Evolutionary conservation across 2,329 filamentous ascomycete species (phyloP).

Genomic region (Apiospora koreana): DNA sequence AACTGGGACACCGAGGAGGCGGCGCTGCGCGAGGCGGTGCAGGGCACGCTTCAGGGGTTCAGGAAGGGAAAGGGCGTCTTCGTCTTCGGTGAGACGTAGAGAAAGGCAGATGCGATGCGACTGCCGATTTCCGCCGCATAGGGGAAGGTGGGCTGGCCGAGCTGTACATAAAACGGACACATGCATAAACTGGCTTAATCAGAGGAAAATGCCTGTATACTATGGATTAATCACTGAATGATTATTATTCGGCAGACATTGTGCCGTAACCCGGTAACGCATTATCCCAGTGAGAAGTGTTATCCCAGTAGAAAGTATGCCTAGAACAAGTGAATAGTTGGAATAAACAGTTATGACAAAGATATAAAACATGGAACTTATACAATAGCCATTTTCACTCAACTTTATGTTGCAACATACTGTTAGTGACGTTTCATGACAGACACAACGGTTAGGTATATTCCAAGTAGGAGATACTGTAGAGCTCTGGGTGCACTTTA

Average conservation of each 20-base stretch:
- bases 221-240: too few species aligned
- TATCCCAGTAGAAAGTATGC: too few species aligned
- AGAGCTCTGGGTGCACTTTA: not conserved
- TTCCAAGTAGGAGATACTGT: not conserved
- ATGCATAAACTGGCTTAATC: too few species aligned
- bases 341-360: too few species aligned
- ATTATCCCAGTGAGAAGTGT: too few species aligned
- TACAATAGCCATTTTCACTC: not conserved
- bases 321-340: too few species aligned
- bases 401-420: not conserved
- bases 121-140: not conserved
- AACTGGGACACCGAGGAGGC: slow-evolving; percentile 75
- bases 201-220: too few species aligned
- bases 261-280: too few species aligned
- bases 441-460: not conserved
- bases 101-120: not conserved
- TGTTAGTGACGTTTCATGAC: not conserved
- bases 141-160: not conserved
- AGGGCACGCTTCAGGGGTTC: slow-evolving; percentile 82
- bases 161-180: not conserved
- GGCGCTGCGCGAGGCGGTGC: slow-evolving; percentile 71
- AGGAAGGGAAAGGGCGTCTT: slow-evolving; percentile 89
- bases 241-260: too few species aligned
- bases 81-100: slow-evolving; percentile 67
- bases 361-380: not conserved